phyloP scores from a whole-genome alignment of 163 green algal genomes.

The Scenedesmus sp. region DNA sequence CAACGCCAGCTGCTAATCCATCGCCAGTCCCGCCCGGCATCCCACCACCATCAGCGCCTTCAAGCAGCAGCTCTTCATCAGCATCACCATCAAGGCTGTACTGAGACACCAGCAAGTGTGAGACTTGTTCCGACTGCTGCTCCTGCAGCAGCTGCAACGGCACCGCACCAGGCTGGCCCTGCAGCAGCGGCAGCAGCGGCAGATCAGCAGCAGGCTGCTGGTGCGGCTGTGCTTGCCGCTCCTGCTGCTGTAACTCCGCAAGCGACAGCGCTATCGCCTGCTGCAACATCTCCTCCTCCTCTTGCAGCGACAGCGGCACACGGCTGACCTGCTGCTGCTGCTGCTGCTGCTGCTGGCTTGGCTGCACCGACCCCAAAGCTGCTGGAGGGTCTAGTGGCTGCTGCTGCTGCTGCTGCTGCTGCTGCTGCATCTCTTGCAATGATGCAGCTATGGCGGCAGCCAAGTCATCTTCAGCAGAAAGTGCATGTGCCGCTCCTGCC shows the following conservation, averaged over 20 bases:
- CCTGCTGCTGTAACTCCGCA: conserved; percentile 20
- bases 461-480: conserved; percentile 8
- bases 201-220: neutral
- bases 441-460: conserved; percentile 35
- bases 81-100: neutral
- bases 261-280: conserved; percentile 42
- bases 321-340: neutral
- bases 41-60: neutral
- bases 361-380: neutral
- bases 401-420: neutral
- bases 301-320: neutral
- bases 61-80: neutral
- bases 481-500: neutral
- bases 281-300: conserved; percentile 48
- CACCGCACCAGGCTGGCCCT: neutral
- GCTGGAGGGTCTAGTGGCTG: neutral
- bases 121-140: neutral
- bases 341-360: neutral
- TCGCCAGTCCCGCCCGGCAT: neutral
- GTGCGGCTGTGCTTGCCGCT: neutral
- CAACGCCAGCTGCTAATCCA: too few species aligned
- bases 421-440: conserved; percentile 14
- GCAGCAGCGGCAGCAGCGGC: neutral
- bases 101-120: neutral
- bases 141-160: conserved; percentile 11